phyloP scores from a whole-genome alignment of 2,329 filamentous ascomycete species.

The Botrytis tulipae region DNA sequence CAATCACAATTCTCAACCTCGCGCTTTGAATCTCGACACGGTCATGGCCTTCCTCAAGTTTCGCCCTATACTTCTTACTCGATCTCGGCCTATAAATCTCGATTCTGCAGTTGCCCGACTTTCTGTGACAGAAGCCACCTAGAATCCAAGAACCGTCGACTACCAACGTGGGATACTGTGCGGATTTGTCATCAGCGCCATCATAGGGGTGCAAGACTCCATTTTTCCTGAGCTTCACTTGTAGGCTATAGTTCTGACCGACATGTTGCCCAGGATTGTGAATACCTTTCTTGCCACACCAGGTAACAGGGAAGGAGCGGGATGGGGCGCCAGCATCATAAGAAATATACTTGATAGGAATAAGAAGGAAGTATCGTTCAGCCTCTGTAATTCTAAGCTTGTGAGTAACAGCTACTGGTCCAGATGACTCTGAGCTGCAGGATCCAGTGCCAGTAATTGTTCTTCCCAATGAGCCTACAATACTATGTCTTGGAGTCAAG shows the following conservation, averaged over 20 bases:
- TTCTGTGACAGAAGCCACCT: background rate
- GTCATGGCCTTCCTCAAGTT: background rate
- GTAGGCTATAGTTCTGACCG: background rate
- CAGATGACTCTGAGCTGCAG: background rate
- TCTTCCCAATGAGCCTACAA: background rate
- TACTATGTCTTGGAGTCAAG: no score
- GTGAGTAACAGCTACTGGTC: background rate
- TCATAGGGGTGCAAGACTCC: background rate
- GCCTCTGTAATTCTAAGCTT: background rate
- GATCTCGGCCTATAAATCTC: constrained; percentile 11
- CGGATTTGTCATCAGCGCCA: background rate
- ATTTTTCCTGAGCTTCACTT: background rate
- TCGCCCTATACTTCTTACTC: background rate
- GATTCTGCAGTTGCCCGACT: background rate
- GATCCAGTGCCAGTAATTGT: background rate
- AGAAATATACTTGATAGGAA: background rate
- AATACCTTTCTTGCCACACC: background rate
- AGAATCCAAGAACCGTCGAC: background rate
- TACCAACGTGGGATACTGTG: background rate
- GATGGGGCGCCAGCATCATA: background rate
- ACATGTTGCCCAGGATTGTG: background rate
- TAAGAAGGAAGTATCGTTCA: background rate
- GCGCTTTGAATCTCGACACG: background rate
- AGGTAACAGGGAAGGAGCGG: background rate
- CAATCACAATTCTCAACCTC: constrained; percentile 6